Evolutionary conservation across 2,329 filamentous ascomycete species (phyloP).

Genomic region (Hypoxylon rubiginosum): DNA sequence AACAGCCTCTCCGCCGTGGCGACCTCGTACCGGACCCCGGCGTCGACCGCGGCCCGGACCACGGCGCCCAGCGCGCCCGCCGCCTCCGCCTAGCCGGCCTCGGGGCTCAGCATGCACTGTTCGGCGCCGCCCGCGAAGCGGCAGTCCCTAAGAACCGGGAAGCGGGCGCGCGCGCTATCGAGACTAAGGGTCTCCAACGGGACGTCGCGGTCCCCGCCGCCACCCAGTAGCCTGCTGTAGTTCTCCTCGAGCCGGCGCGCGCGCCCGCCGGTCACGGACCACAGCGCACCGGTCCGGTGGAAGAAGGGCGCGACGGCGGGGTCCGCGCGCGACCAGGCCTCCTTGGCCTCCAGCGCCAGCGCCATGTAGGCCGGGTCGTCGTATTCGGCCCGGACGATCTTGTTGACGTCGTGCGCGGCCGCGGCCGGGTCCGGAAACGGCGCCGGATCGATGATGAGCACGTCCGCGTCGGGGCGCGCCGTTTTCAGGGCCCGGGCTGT

Average conservation of each 20-base stretch:
- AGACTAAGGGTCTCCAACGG: slow-evolving; percentile 61
- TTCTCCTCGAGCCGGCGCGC: slow-evolving; percentile 66
- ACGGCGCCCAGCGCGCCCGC: slow-evolving; percentile 68
- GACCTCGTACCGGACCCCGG: slow-evolving; percentile 71
- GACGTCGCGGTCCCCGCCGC: too few species aligned
- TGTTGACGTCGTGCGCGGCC: slow-evolving; percentile 78
- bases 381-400: slow-evolving; percentile 78
- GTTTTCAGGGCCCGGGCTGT: slow-evolving; percentile 71
- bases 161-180: slow-evolving; percentile 63
- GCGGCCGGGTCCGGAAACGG: slow-evolving; percentile 66
- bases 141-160: slow-evolving; percentile 44
- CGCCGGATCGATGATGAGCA: slow-evolving; percentile 69
- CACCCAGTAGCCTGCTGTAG: slow-evolving; percentile 58
- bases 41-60: slow-evolving; percentile 64
- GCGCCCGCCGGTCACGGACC: slow-evolving; percentile 66
- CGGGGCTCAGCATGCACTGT: slow-evolving; percentile 14
- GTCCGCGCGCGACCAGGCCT: slow-evolving; percentile 61
- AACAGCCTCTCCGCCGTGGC: slow-evolving; percentile 64
- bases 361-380: slow-evolving; percentile 71
- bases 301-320: slow-evolving; percentile 70
- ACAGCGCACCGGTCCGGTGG: slow-evolving; percentile 69
- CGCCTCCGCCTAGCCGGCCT: slow-evolving; percentile 71
- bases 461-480: slow-evolving; percentile 60
- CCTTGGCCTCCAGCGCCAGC: slow-evolving; percentile 73
- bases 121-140: slow-evolving; percentile 10